A percentile compares a stretch with the other conserved stretches of the same genome.
Conservation (phyloP, 257 asterid species). For the Cynanchum wilfordii region DNA sequence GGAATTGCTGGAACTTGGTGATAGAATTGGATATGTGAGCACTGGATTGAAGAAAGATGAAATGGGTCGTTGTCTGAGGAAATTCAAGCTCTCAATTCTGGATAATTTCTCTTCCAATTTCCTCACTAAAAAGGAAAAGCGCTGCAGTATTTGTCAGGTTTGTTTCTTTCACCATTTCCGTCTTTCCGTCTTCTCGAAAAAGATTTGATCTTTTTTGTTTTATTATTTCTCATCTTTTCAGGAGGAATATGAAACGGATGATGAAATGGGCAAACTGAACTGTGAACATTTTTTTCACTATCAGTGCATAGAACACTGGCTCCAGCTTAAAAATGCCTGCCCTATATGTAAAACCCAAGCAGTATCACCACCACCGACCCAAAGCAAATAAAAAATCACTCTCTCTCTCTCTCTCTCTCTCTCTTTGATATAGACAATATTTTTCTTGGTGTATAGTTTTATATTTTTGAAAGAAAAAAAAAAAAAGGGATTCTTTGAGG, state of each 20-base stretch:
- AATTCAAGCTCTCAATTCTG: constrained; percentile 28
- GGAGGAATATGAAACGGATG: constrained; percentile 74
- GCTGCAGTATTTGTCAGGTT: constrained; percentile 93
- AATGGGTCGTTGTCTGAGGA: constrained; percentile 54
- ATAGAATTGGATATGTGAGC: constrained; percentile 73
- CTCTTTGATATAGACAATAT: background rate
- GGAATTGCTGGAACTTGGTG: constrained; percentile 91
- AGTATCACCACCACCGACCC: constrained; percentile 22
- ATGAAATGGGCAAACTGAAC: constrained; percentile 64
- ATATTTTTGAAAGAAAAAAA: constrained; percentile 9
- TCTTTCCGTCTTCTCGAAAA: background rate
- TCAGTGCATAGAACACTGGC: constrained; percentile 81
- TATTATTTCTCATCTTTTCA: constrained; percentile 14
- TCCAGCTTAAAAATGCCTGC: constrained; percentile 59
- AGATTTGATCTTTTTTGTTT: background rate
- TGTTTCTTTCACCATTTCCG: background rate
- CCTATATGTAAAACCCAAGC: constrained; percentile 74
- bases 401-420: constrained; percentile 3
- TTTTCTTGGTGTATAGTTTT: constrained; percentile 18
- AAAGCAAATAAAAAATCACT: constrained; percentile 12
- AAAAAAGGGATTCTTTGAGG: constrained; percentile 10
- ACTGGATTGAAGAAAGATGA: constrained; percentile 77
- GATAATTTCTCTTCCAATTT: constrained; percentile 30
- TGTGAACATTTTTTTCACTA: constrained; percentile 76
- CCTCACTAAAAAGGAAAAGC: constrained; percentile 41